Evolutionary conservation across 2,329 filamentous ascomycete genomes (phyloP).

Genomic region (Fusarium abutilonis): DNA sequence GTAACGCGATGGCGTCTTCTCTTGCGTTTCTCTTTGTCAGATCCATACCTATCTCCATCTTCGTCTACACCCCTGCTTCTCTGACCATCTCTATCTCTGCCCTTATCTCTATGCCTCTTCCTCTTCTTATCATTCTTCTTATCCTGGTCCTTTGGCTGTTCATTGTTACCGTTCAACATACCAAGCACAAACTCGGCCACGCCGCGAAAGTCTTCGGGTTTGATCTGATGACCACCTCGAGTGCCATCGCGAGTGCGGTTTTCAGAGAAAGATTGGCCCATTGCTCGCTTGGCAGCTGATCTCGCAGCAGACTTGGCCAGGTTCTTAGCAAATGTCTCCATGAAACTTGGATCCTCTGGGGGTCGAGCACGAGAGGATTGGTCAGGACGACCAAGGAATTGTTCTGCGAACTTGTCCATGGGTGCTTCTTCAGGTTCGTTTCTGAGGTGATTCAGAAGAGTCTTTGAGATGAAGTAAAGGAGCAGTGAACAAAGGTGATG

Average conservation of each 20-base stretch:
- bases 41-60: conserved; percentile 29
- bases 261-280: conserved; percentile 27
- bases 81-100: conserved; percentile 16
- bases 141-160: conserved; percentile 21
- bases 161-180: conserved; percentile 33
- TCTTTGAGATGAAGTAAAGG: conserved; percentile 39
- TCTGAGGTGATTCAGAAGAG: conserved; percentile 25
- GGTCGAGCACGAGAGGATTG: conserved; percentile 19
- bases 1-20: conserved; percentile 36
- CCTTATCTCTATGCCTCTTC: conserved; percentile 29
- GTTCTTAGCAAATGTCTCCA: conserved; percentile 40
- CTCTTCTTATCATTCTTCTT: conserved; percentile 30
- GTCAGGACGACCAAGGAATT: conserved; percentile 37
- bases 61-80: conserved; percentile 17
- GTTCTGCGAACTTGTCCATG: conserved; percentile 43
- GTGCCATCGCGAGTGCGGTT: conserved; percentile 22
- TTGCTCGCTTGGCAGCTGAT: conserved; percentile 41
- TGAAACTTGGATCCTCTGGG: conserved; percentile 34
- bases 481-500: conserved; percentile 35
- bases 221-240: conserved; percentile 27
- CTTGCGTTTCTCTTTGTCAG: conserved; percentile 36
- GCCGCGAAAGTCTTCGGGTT: conserved; percentile 37
- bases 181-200: conserved; percentile 41
- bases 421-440: neutral
- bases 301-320: conserved; percentile 41